phyloP scores from a whole-genome alignment of 805 yeast species.

The Saccharomyces mikatae region DNA sequence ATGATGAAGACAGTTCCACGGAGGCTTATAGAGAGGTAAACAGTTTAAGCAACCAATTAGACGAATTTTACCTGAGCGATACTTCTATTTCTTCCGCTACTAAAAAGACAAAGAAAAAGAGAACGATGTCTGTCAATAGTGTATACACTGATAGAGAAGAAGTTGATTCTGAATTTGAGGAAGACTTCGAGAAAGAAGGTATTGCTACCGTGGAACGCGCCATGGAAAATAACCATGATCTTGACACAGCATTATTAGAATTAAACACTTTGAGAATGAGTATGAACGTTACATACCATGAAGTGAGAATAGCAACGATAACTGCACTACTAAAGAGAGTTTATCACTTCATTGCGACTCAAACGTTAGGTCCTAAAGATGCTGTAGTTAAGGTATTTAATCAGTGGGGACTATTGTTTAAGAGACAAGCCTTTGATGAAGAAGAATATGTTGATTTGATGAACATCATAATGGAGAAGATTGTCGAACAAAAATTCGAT shows the following conservation, averaged over 20 bases:
- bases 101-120: constrained; percentile 38
- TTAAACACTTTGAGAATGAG: constrained; percentile 94
- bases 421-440: constrained; percentile 75
- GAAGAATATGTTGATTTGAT: constrained; percentile 73
- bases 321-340: constrained; percentile 64
- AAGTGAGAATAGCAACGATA: constrained; percentile 76
- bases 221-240: constrained; percentile 81
- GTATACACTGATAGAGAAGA: constrained; percentile 39
- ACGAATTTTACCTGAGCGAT: constrained; percentile 45
- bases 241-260: constrained; percentile 88
- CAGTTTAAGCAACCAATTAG: constrained; percentile 38
- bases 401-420: constrained; percentile 75
- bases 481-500: constrained; percentile 19
- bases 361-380: constrained; percentile 64
- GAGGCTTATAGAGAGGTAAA: constrained; percentile 24
- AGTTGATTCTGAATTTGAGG: constrained; percentile 40
- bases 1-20: constrained; percentile 25
- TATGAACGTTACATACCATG: constrained; percentile 90
- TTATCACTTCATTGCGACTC: constrained; percentile 66
- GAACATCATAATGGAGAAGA: constrained; percentile 34
- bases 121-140: constrained; percentile 36
- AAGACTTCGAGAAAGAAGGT: constrained; percentile 84
- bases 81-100: constrained; percentile 48
- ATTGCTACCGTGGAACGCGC: constrained; percentile 88
- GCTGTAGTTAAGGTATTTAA: constrained; percentile 70